Evolutionary conservation across 345 rosid species (phyloP), one percentile per base, ranked within the genome.

Genomic region (Laguncularia racemosa): DNA sequence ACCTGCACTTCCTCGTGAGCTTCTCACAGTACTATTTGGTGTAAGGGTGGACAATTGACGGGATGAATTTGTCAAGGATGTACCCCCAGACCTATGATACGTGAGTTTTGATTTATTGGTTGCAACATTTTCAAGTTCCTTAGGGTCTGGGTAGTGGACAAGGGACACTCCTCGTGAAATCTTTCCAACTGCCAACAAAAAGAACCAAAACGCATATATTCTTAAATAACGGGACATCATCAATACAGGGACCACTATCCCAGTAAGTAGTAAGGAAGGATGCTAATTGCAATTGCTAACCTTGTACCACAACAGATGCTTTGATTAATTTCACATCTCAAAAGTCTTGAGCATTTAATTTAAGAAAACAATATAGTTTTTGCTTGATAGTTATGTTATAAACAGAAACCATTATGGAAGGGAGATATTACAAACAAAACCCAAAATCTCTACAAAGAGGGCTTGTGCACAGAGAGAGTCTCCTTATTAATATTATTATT

Each of bases 131-230:
- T 81, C 82, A 3, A 82, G 69, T 63, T 86, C 83, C 17, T 77
- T 63, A 7, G 97, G 89, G 16, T 84, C 95, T 16, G 84, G 84
- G 65, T 66, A 81, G 56, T 79, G 77, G 52, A 79, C 85, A 16
- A 89, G 63, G 2, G 95, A 73, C 21, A 82, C 83, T 58, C 81
- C 69, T 14, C 86, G 65, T 16, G 89, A 68, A 60, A 86, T 71
- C 68, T 79, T 84, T 58, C 84, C 88, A 59, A 56, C 95, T 89
- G 51, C 15, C 63, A 76, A 65, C 52, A 47, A 56, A 45, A 5
- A 44, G 38, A 52, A 13, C 26, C 3, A 58, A 15, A 23, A 18
- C 14, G 21, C 38, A 40, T 21, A 38, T 53, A 23, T 45, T 2
- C 18, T 56, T 53, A 20, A 20, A n/a, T 17, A 43, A 13, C 44